Evolutionary conservation across 2,329 filamentous ascomycete genomes (phyloP).

Genomic region (Diaporthe sp.): DNA sequence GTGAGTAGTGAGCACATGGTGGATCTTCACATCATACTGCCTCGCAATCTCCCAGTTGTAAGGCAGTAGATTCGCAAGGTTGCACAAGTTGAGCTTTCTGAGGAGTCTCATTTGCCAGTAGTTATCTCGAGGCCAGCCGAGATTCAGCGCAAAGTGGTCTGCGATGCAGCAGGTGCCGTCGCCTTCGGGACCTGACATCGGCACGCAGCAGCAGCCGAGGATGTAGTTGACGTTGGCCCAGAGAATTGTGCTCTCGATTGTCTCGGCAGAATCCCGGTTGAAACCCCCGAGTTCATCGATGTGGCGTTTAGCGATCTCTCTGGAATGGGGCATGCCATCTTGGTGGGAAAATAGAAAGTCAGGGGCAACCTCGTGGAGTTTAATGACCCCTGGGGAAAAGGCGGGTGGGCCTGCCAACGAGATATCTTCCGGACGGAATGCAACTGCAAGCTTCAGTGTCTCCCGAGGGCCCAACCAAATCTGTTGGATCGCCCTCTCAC

Average conservation of each 20-base stretch:
- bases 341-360: constrained; percentile 13
- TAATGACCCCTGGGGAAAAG: background rate
- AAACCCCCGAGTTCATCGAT: background rate
- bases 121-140: constrained; percentile 45
- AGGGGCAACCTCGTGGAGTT: background rate
- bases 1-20: constrained; percentile 32
- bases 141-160: constrained; percentile 43
- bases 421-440: constrained; percentile 6
- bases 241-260: constrained; percentile 39
- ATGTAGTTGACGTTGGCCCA: constrained; percentile 44
- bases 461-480: background rate
- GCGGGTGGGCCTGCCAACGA: too few species aligned
- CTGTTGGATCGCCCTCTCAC: background rate
- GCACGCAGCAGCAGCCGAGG: constrained; percentile 40
- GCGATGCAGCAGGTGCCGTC: constrained; percentile 36
- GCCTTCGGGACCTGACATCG: constrained; percentile 2
- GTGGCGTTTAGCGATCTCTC: background rate
- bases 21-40: background rate
- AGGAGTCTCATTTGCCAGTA: constrained; percentile 44
- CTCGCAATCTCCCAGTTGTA: background rate
- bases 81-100: constrained; percentile 2
- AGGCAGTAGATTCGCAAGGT: constrained; percentile 16
- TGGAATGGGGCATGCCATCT: background rate
- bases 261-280: constrained; percentile 1
- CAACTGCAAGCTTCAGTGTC: constrained; percentile 18